Percentiles rank a stretch among this genome's conserved stretches.
phyloP scores from a whole-genome alignment of 768 basidiomycete species.

The Butyriboletus loyo region DNA sequence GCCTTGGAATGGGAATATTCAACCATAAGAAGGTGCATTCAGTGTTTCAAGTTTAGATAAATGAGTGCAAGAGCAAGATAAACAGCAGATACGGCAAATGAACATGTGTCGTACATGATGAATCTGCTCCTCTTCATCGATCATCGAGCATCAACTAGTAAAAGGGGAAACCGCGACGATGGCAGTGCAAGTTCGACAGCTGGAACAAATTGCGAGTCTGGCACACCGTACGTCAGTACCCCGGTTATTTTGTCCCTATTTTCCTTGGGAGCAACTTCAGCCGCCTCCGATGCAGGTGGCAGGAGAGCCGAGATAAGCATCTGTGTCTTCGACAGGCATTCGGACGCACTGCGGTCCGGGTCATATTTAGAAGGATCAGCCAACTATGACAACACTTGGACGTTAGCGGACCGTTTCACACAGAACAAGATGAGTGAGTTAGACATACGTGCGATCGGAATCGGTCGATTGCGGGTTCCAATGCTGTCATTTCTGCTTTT shows the following conservation, averaged over 20 bases:
- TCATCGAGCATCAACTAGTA: slow-evolving; percentile 51
- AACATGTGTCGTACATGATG: slow-evolving; percentile 18
- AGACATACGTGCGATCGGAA: slow-evolving; percentile 28
- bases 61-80: slow-evolving; percentile 21
- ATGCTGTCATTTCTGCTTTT: slow-evolving; percentile 6
- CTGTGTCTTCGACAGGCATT: slow-evolving; percentile 56
- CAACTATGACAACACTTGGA: slow-evolving; percentile 13
- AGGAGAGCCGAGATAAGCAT: slow-evolving; percentile 60
- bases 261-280: slow-evolving; percentile 21
- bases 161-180: slow-evolving; percentile 69
- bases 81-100: slow-evolving; percentile 8
- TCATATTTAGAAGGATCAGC: slow-evolving; percentile 10
- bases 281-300: slow-evolving; percentile 32
- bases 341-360: slow-evolving; percentile 32
- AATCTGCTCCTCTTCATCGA: slow-evolving; percentile 12
- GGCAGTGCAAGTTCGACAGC: slow-evolving; percentile 67
- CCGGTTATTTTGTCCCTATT: slow-evolving; percentile 37
- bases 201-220: slow-evolving; percentile 57
- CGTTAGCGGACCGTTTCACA: not conserved
- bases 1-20: slow-evolving; percentile 14
- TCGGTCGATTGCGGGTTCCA: slow-evolving; percentile 30
- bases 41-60: slow-evolving; percentile 32
- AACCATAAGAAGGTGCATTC: slow-evolving; percentile 14
- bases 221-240: slow-evolving; percentile 53
- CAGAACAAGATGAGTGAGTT: slow-evolving; percentile 6